A percentile compares a stretch with the other conserved stretches of the same genome.
Evolutionary conservation across 805 yeast species (phyloP).

Genomic region (Cyberlindnera galapagoensis): DNA sequence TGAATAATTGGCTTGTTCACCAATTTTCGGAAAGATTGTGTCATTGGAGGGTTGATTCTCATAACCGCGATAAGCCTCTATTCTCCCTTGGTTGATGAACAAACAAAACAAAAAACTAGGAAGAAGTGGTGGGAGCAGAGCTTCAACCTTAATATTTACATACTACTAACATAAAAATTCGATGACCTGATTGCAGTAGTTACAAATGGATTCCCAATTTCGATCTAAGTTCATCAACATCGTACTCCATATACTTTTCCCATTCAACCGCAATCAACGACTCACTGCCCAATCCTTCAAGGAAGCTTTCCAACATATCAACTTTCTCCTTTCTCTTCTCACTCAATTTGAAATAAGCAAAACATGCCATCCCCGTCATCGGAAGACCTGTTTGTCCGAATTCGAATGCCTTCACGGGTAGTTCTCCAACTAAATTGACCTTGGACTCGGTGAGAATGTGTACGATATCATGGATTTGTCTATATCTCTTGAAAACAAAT

Average conservation of each 20-base stretch:
- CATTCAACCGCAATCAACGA: slow-evolving; percentile 86
- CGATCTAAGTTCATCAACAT: slow-evolving; percentile 62
- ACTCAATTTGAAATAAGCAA: slow-evolving; percentile 77
- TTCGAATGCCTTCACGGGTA: slow-evolving; percentile 87
- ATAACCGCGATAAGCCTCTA: too few species aligned
- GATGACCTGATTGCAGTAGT: too few species aligned
- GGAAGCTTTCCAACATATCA: slow-evolving; percentile 53
- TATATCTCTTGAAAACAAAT: slow-evolving; percentile 85
- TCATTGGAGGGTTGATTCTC: too few species aligned
- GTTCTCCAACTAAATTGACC: slow-evolving; percentile 91
- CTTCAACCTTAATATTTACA: too few species aligned
- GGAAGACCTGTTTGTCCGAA: slow-evolving; percentile 90
- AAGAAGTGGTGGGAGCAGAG: too few species aligned
- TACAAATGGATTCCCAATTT: slow-evolving; percentile 61
- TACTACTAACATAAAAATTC: too few species aligned
- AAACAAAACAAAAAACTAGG: too few species aligned
- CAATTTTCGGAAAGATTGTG: too few species aligned
- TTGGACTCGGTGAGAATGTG: slow-evolving; percentile 91
- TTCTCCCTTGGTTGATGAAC: too few species aligned
- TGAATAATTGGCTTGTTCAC: too few species aligned
- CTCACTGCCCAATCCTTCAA: slow-evolving; percentile 67
- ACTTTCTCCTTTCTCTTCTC: slow-evolving; percentile 51
- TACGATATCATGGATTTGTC: slow-evolving; percentile 96
- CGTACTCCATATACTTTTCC: slow-evolving; percentile 75
- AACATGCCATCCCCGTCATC: slow-evolving; percentile 86